These are phyloP conservation scores for Tirmania nivea DNA, from an alignment of 495 filamentous ascomycete species.

Conservation along the genomic window DNA sequence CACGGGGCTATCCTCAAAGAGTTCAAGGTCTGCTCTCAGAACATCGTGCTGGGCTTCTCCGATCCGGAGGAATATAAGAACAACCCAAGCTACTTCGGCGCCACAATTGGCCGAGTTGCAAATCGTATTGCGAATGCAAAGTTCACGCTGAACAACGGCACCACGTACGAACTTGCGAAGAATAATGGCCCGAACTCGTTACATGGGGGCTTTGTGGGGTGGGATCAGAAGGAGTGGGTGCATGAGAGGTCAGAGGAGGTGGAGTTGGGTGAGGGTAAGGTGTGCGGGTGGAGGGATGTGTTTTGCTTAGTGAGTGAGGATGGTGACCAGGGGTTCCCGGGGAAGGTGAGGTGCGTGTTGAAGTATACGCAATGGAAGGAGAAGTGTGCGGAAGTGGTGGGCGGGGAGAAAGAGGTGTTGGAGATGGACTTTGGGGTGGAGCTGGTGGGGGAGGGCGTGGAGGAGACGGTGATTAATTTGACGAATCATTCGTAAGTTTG, in stretches of 20 bases:
- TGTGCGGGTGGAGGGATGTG: constrained; percentile 51
- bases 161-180: constrained; percentile 39
- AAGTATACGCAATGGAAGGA: constrained; percentile 59
- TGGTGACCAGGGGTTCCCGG: constrained; percentile 71
- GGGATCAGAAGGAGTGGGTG: constrained; percentile 70
- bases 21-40: constrained; percentile 40
- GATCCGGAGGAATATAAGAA: constrained; percentile 48
- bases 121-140: constrained; percentile 62
- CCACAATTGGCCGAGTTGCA: constrained; percentile 78
- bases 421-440: constrained; percentile 78
- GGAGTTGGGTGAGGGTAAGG: constrained; percentile 43
- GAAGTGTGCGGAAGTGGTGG: too few relatives aligned
- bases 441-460: constrained; percentile 47
- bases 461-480: constrained; percentile 73
- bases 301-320: constrained; percentile 54
- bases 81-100: constrained; percentile 67
- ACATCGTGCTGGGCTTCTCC: constrained; percentile 76
- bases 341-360: constrained; percentile 54
- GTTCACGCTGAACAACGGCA: constrained; percentile 50
- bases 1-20: constrained; percentile 76
- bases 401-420: constrained; percentile 38
- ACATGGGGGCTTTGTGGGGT: constrained; percentile 63
- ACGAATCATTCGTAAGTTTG: constrained; percentile 84
- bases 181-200: constrained; percentile 65
- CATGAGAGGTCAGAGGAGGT: constrained; percentile 46